phyloP scores from a whole-genome alignment of 2,329 filamentous ascomycete species.

The Furcasterigmium furcatum region DNA sequence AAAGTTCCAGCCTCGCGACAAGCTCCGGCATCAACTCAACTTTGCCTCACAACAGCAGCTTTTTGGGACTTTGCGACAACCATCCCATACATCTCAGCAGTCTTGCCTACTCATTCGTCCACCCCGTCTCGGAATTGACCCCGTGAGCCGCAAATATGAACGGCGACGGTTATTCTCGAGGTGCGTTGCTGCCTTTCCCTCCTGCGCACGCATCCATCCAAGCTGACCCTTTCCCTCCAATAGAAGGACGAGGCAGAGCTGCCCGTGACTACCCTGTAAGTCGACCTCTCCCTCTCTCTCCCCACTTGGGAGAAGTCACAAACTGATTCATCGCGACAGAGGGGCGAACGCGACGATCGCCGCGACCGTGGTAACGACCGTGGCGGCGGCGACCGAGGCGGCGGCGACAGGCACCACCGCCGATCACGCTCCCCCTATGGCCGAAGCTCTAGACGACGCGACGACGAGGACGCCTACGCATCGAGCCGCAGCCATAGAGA shows the following conservation, averaged over 20 bases:
- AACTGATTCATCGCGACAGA: not conserved
- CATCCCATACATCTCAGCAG: constrained; percentile 1
- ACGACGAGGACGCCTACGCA: constrained; percentile 82
- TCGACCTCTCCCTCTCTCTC: not conserved
- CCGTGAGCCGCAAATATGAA: constrained; percentile 9
- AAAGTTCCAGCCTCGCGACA: constrained; percentile 14
- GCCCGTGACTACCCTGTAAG: constrained; percentile 14
- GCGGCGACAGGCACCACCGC: constrained; percentile 56
- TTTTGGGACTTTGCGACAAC: not conserved
- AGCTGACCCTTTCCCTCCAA: constrained; percentile 7
- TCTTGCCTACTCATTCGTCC: not conserved
- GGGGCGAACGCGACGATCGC: constrained; percentile 29
- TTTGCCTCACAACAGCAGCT: constrained; percentile 7
- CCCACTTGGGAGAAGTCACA: not conserved
- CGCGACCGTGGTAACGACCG: constrained; percentile 31
- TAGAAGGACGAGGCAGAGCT: constrained; percentile 8
- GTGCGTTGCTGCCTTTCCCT: constrained; percentile 5
- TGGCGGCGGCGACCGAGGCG: constrained; percentile 29
- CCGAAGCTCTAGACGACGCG: constrained; percentile 63
- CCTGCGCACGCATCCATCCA: not conserved
- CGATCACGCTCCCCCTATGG: constrained; percentile 86
- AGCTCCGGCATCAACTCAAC: constrained; percentile 5
- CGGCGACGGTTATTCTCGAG: constrained; percentile 14
- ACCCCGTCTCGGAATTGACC: constrained; percentile 4
- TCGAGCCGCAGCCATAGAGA: constrained; percentile 91